phyloP scores from a whole-genome alignment of 371 early-diverging fungal genomes.

The Parasitella parasitica region DNA sequence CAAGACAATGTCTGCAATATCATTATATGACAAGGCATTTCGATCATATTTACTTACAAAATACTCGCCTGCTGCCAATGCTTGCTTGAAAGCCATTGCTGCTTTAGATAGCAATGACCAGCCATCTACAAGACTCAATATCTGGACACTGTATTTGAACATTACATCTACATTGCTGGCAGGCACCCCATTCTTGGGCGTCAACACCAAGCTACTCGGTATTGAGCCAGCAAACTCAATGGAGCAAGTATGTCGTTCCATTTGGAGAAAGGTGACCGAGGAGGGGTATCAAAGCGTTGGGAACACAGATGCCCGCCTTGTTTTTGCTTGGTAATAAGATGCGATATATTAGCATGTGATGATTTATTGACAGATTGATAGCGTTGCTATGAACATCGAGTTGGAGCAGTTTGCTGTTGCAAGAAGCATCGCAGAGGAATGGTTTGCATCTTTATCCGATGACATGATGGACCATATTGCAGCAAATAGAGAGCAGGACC shows the following conservation, averaged over 20 bases:
- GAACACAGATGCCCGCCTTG: constrained; percentile 28
- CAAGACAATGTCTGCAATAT: constrained; percentile 3
- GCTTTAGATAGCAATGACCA: neutral
- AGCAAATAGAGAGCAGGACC: constrained; percentile 10
- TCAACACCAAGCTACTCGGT: constrained; percentile 15
- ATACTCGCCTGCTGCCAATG: constrained; percentile 18
- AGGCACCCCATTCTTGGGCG: neutral
- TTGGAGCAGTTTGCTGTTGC: constrained; percentile 27
- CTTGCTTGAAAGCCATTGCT: constrained; percentile 23
- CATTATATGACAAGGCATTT: constrained; percentile 26
- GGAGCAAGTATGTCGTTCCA: constrained; percentile 18
- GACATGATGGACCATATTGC: constrained; percentile 21
- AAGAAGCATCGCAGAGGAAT: constrained; percentile 33
- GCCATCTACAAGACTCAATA: constrained; percentile 4
- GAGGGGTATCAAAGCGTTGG: constrained; percentile 17
- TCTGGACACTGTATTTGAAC: constrained; percentile 40
- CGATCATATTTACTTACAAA: constrained; percentile 25
- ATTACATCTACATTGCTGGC: constrained; percentile 28
- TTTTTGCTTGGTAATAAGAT: constrained; percentile 39
- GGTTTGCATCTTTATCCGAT: constrained; percentile 38
- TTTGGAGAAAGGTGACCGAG: constrained; percentile 29
- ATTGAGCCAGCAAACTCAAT: constrained; percentile 1
- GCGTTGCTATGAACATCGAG: constrained; percentile 32
- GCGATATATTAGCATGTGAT: neutral
- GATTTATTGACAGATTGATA: constrained; percentile 4